Base-by-base conservation (phyloP, 139 green algal species). In the Pycnococcus provasolii region DNA sequence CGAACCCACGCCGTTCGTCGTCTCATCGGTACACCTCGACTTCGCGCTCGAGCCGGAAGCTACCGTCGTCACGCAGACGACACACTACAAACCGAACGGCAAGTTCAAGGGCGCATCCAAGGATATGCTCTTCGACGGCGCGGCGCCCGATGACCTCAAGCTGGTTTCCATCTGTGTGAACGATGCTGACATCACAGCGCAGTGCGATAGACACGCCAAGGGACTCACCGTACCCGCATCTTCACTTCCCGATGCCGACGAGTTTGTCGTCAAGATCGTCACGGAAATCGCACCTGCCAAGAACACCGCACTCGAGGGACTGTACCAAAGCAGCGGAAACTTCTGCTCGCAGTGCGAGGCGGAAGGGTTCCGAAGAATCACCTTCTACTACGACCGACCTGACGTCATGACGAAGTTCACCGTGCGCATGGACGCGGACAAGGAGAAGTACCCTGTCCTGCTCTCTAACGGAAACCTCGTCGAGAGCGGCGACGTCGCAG, bases 311-410 rank as follows among this genome's bases (percentile, higher is more conserved):
- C 84, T 99, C 62, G 92, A 97, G 76, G 93, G 93, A 0, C 83
- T 97, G 61, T 97, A 96, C 85, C 94, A 94, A 77, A 87, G 74
- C 2, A 79, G 80, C 42, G 91, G 91, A 58, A 99, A 95, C 79
- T 99, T 91, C 80, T 96, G 87, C 86, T 94, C 92, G 26, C 90
- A 97, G 84, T 99, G 93, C 70, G 93, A 99, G 79, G 93, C 93
- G 2, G 88, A 98, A 78, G 93, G 93, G 47, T 99, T 98, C 85
- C 79, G 93, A 4, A 82, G 85, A 61, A 99, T 99, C 76, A 99
- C 93, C 39, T 99, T 85, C 84, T 98, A 93, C 80, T 76, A 86
- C 54, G 92, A 98, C 76, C 77, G 92, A 15, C 85, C 89, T 0
- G 87, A 94, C 66, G 81, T 90, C 5, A 89, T 89, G 83, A 44